phyloP scores from a whole-genome alignment of 148 eudicot species.

The Suaeda aralocaspica region DNA sequence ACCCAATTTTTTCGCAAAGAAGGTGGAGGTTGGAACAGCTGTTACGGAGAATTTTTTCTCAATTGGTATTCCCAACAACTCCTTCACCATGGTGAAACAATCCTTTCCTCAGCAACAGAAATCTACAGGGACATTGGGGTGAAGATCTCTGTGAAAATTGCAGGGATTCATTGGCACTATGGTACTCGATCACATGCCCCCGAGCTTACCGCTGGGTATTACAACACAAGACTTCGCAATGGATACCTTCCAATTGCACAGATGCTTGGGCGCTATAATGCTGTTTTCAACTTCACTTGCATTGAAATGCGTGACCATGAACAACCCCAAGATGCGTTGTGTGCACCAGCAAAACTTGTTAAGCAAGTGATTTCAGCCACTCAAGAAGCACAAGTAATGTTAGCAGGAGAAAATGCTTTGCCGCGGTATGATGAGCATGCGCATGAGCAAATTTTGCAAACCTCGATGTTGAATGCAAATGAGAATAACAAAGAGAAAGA shows the following conservation, averaged over 20 bases:
- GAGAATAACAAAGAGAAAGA: constrained; percentile 38
- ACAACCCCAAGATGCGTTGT: constrained; percentile 88
- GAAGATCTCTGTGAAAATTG: constrained; percentile 86
- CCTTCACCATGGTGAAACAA: constrained; percentile 68
- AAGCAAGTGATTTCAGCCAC: constrained; percentile 73
- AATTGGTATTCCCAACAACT: constrained; percentile 89
- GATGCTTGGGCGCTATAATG: constrained; percentile 78
- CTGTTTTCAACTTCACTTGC: constrained; percentile 88
- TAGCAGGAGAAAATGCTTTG: constrained; percentile 89
- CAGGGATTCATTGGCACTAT: constrained; percentile 97
- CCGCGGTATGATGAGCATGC: constrained; percentile 84
- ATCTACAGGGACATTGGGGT: constrained; percentile 43
- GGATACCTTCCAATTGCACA: constrained; percentile 92
- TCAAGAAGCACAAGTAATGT: constrained; percentile 53
- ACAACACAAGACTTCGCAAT: constrained; percentile 75
- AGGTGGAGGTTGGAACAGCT: constrained; percentile 68
- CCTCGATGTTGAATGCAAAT: constrained; percentile 44
- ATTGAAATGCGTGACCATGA: constrained; percentile 95
- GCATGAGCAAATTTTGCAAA: constrained; percentile 64
- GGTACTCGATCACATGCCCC: constrained; percentile 96
- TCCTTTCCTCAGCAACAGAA: constrained; percentile 50
- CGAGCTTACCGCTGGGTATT: constrained; percentile 94
- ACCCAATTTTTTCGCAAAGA: constrained; percentile 79
- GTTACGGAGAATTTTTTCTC: constrained; percentile 90
- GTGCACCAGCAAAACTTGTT: constrained; percentile 88